Evolutionary conservation across 305 asterid genomes (phyloP), one percentile per base, ranked within the genome.

Genomic region (Solanum hybrid): DNA sequence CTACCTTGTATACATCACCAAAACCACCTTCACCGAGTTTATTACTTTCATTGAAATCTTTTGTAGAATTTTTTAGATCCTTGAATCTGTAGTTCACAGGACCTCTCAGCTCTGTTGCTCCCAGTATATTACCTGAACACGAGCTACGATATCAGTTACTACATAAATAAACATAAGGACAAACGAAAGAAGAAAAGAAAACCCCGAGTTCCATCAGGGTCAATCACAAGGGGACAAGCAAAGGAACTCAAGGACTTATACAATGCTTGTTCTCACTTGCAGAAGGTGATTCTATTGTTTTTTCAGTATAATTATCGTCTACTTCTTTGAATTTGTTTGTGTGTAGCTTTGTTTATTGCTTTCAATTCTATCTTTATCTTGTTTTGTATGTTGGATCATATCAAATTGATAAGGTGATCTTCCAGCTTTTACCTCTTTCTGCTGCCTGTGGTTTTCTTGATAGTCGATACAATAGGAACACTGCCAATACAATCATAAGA

Each of bases 21-120:
- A 96, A 97, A 85, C 96, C 96, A 26, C 99, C 99, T 90, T 94
- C 97, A 64, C 99, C 99, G 8, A 97, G 94, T 81, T 97, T 97
- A 83, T 92, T 94, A 89, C 94, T 96, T 88, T 95, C 95, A 5
- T 95, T 94, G 83, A 97, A 96, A 92, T 94, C 91, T 51, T 92
- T 90, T 4, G 99, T 95, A 35, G 99, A 95, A 69, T 79, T 80
- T 92, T 93, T 95, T 79, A 97, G 89, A 89, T 96, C 97, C 87
- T 93, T 96, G 91, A 93, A 95, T 26, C 89, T 91, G 93, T 94
- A 97, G 46, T 90, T 82, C 84, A 90, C 92, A 24, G 99, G 98
- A 37, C 99, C 96, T 93, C 95, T 98, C 84, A 97, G 85, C 86
- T 96, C 97, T 5, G 97, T 96, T 89, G 95, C 94, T 8, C 98